phyloP scores from a whole-genome alignment of 2,329 filamentous ascomycete species.

The Hirsutella rhossiliensis region DNA sequence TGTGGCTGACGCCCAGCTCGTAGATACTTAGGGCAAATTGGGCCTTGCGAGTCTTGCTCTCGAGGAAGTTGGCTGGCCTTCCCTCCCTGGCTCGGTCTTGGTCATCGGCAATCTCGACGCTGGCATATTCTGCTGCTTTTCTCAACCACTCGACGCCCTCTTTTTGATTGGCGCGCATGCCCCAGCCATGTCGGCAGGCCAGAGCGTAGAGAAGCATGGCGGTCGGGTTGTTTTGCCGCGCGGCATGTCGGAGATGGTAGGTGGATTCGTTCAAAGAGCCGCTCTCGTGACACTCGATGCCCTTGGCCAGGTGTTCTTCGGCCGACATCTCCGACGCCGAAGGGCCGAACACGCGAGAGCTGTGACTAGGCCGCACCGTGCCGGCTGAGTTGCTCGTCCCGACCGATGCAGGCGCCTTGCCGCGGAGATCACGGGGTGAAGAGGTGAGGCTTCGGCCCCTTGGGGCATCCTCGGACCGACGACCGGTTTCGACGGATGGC shows the following conservation, averaged over 20 bases:
- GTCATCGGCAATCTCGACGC: constrained; percentile 72
- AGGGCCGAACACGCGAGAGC: constrained; percentile 34
- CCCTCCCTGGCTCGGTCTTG: constrained; percentile 54
- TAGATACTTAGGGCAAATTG: constrained; percentile 95
- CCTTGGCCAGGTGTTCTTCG: constrained; percentile 83
- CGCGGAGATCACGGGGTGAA: constrained; percentile 25
- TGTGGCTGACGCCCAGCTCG: constrained; percentile 89
- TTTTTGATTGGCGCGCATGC: constrained; percentile 81
- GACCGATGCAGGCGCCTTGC: constrained; percentile 33
- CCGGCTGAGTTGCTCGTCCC: constrained; percentile 42
- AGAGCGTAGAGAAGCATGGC: constrained; percentile 94
- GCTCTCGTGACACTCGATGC: constrained; percentile 79
- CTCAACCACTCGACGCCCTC: constrained; percentile 89
- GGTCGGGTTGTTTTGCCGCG: constrained; percentile 73
- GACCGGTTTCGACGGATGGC: constrained; percentile 30
- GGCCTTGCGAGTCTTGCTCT: constrained; percentile 73
- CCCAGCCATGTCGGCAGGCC: constrained; percentile 93
- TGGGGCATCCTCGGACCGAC: constrained; percentile 35
- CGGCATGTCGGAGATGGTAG: constrained; percentile 86
- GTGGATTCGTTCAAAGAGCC: constrained; percentile 87
- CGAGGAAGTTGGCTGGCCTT: constrained; percentile 50
- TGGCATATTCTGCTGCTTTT: constrained; percentile 76
- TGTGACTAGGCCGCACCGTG: constrained; percentile 30
- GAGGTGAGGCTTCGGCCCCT: constrained; percentile 32
- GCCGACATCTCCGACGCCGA: constrained; percentile 59